Evolutionary conservation across 257 asterid species (phyloP).

Genomic region (Catharanthus roseus): DNA sequence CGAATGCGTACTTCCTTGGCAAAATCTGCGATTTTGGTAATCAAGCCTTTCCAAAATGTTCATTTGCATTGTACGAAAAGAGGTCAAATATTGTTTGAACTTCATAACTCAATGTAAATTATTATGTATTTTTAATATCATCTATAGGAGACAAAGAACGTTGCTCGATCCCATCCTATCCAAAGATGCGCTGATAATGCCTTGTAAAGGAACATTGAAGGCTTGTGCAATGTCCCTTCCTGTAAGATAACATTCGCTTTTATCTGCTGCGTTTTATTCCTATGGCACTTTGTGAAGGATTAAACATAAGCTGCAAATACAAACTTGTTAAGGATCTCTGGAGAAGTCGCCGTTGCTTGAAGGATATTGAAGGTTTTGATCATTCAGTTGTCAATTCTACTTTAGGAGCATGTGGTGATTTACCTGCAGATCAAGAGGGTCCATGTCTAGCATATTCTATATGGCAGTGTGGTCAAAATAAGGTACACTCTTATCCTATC

Average conservation of each 20-base stretch:
- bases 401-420: conserved; percentile 83
- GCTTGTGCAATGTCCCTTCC: conserved; percentile 89
- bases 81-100: no score
- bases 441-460: conserved; percentile 64
- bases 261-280: conserved; percentile 14
- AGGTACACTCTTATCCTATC: conserved; percentile 43
- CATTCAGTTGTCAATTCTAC: conserved; percentile 64
- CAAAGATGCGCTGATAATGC: conserved; percentile 54
- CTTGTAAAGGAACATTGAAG: conserved; percentile 80
- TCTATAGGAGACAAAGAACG: conserved; percentile 74
- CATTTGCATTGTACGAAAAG: conserved; percentile 6
- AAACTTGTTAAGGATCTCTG: conserved; percentile 67
- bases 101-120: background rate
- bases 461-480: conserved; percentile 83
- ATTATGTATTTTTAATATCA: background rate
- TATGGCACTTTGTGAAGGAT: background rate
- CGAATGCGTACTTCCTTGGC: conserved; percentile 81
- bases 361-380: conserved; percentile 78
- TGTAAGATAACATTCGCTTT: conserved; percentile 37
- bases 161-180: conserved; percentile 56
- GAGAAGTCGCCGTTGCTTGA: conserved; percentile 74
- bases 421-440: conserved; percentile 49
- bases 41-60: conserved; percentile 13
- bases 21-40: conserved; percentile 85
- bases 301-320: conserved; percentile 9